phyloP scores from a whole-genome alignment of 2,329 filamentous ascomycete genomes.

The Colletotrichum euphorbiae region DNA sequence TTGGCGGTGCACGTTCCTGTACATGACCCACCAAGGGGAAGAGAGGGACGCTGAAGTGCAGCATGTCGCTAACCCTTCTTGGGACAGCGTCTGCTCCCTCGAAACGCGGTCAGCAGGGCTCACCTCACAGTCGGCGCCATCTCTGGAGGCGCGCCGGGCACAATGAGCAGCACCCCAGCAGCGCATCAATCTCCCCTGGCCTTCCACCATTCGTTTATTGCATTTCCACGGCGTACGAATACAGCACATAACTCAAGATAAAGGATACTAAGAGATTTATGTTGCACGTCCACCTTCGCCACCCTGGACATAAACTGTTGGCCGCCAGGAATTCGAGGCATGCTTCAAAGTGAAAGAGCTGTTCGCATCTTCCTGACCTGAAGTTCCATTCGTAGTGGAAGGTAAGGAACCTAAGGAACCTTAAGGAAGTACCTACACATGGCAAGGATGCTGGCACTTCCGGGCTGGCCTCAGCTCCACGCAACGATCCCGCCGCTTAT shows the following conservation, averaged over 20 bases:
- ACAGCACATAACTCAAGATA: too few relatives aligned
- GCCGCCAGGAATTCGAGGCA: too few relatives aligned
- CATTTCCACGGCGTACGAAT: too few relatives aligned
- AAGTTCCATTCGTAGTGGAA: too few relatives aligned
- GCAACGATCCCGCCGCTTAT: neutral
- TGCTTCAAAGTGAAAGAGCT: too few relatives aligned
- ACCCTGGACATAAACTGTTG: too few relatives aligned
- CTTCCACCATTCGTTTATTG: too few relatives aligned
- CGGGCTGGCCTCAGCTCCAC: conserved; percentile 1
- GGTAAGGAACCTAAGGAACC: neutral
- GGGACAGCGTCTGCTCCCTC: conserved; percentile 8
- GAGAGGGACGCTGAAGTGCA: neutral
- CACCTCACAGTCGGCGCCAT: neutral
- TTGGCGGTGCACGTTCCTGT: neutral
- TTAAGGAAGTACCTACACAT: neutral
- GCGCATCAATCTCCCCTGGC: neutral
- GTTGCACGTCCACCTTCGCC: too few relatives aligned
- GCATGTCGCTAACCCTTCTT: conserved; percentile 1
- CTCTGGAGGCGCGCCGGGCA: neutral
- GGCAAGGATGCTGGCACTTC: neutral
- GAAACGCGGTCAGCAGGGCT: conserved; percentile 9
- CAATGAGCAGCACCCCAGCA: neutral
- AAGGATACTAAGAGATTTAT: too few relatives aligned
- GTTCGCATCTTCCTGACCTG: too few relatives aligned
- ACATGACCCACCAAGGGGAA: conserved; percentile 12